A percentile compares a stretch with the other conserved stretches of the same genome.
Evolutionary conservation across 495 filamentous ascomycete genomes (phyloP).

Genomic region (Aspergillus biplanus): DNA sequence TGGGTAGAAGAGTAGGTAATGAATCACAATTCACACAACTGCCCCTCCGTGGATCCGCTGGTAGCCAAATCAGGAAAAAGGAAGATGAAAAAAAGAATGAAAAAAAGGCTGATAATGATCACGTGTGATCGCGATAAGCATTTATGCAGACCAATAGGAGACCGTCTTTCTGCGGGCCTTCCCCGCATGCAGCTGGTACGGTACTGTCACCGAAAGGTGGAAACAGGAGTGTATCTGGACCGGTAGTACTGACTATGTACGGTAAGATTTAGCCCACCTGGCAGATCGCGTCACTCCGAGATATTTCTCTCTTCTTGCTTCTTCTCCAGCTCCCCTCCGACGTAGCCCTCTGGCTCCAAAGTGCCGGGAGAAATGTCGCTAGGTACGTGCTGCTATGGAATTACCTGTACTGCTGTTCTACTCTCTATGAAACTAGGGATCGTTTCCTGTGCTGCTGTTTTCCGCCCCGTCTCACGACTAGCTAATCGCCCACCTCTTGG

Average conservation of each 20-base stretch:
- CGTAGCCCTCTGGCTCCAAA: not conserved
- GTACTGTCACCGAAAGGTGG: not conserved
- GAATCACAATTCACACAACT: slow-evolving; percentile 22
- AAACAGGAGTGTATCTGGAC: too few species aligned
- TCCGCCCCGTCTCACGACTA: not conserved
- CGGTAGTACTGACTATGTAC: not conserved
- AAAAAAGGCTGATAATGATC: slow-evolving; percentile 28
- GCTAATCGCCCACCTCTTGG: slow-evolving; percentile 13
- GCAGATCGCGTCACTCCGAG: slow-evolving; percentile 11
- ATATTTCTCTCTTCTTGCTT: slow-evolving; percentile 6
- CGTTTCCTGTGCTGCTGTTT: not conserved
- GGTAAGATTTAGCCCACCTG: not conserved
- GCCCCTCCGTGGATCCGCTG: slow-evolving; percentile 34
- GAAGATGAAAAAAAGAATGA: slow-evolving; percentile 10
- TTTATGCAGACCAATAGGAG: slow-evolving; percentile 20
- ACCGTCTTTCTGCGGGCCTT: not conserved
- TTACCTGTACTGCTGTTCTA: not conserved
- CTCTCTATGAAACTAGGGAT: not conserved
- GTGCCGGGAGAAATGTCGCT: slow-evolving; percentile 40
- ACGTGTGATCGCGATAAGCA: slow-evolving; percentile 28
- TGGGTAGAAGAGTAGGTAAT: too few species aligned
- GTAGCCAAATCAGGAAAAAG: slow-evolving; percentile 20
- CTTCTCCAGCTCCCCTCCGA: slow-evolving; percentile 4
- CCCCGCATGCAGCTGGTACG: slow-evolving; percentile 10
- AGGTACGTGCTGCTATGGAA: slow-evolving; percentile 30